These are phyloP conservation scores for Glebionis coronaria DNA, from an alignment of 129 eudicot species.

Conservation along the genomic window DNA sequence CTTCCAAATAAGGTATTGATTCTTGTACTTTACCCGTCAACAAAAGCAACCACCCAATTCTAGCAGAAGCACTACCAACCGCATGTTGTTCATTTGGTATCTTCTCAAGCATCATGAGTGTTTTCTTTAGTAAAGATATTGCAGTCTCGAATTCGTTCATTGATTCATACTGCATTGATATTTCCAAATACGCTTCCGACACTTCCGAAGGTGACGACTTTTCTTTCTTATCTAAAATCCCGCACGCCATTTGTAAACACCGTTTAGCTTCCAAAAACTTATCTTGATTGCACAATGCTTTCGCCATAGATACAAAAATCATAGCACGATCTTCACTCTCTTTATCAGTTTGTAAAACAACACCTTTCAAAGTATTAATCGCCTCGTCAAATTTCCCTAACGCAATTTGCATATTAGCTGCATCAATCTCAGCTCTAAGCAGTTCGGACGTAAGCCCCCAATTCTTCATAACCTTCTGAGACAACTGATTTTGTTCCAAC, in stretches of 20 bases:
- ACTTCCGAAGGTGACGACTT: conserved; percentile 45
- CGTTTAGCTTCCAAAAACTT: conserved; percentile 64
- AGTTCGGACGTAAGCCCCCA: conserved; percentile 80
- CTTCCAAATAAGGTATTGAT: conserved; percentile 79
- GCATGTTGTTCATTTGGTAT: conserved; percentile 81
- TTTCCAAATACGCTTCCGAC: conserved; percentile 75
- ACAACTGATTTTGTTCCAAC: conserved; percentile 73
- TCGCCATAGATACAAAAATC: conserved; percentile 77
- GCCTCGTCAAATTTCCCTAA: conserved; percentile 82
- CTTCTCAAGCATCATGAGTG: conserved; percentile 70
- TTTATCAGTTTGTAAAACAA: conserved; percentile 71
- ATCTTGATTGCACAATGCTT: conserved; percentile 72
- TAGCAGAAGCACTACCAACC: conserved; percentile 78
- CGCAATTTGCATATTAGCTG: conserved; percentile 89
- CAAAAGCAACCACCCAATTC: conserved; percentile 82
- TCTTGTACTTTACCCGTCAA: conserved; percentile 72
- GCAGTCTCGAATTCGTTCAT: conserved; percentile 83
- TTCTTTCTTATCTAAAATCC: conserved; percentile 61
- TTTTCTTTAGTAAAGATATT: conserved; percentile 69
- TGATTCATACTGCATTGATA: conserved; percentile 77
- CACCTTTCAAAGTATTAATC: conserved; percentile 54
- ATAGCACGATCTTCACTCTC: conserved; percentile 80
- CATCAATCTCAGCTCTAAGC: conserved; percentile 84
- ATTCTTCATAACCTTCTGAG: conserved; percentile 71
- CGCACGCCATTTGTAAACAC: conserved; percentile 73